Evolutionary conservation across 2,329 filamentous ascomycete species (phyloP).

Genomic region (Cryphonectria carpinicola): DNA sequence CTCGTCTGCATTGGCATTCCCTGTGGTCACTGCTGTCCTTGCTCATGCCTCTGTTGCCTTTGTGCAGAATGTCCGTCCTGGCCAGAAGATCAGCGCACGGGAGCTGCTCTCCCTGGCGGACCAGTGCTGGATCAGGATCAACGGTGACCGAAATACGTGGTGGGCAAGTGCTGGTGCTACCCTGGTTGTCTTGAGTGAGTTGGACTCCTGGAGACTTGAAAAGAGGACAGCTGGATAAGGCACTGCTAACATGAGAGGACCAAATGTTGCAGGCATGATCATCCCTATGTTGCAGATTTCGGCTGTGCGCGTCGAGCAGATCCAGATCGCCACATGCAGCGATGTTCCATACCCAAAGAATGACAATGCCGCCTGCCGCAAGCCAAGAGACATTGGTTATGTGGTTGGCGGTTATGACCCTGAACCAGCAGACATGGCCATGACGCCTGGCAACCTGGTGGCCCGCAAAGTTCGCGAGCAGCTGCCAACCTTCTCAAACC

Average conservation of each 20-base stretch:
- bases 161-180: conserved; percentile 14
- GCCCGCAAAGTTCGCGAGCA: conserved; percentile 14
- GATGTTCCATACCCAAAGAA: conserved; percentile 14
- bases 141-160: conserved; percentile 14
- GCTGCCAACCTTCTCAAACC: conserved; percentile 2
- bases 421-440: conserved; percentile 14
- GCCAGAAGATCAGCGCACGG: conserved; percentile 12
- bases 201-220: neutral
- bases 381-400: conserved; percentile 9
- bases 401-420: conserved; percentile 17
- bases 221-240: neutral
- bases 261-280: conserved; percentile 4
- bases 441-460: conserved; percentile 17
- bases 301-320: conserved; percentile 11
- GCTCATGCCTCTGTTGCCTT: conserved; percentile 19
- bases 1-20: conserved; percentile 8
- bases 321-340: conserved; percentile 13
- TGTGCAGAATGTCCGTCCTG: conserved; percentile 10
- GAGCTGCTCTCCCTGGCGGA: conserved; percentile 15
- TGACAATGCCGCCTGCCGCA: conserved; percentile 3
- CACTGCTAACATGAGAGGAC: neutral
- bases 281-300: conserved; percentile 16
- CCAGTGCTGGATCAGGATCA: conserved; percentile 12
- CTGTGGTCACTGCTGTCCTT: conserved; percentile 8
- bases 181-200: conserved; percentile 14